A percentile compares a stretch with the other conserved stretches of the same genome.
These are phyloP conservation scores for Tricholoma bakamatsutake DNA, from an alignment of 768 basidiomycete species.

Conservation along the genomic window DNA sequence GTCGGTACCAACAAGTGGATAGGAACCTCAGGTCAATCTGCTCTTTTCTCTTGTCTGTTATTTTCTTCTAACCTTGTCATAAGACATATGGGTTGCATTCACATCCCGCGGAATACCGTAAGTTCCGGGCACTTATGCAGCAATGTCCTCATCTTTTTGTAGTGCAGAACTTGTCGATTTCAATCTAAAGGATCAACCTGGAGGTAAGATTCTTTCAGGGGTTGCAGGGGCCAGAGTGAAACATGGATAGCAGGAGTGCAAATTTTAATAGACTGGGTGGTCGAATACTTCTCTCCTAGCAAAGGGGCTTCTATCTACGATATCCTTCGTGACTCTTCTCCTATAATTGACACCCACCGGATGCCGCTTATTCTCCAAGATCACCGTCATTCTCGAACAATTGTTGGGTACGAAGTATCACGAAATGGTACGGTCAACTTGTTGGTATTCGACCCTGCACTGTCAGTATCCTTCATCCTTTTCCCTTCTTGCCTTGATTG, in stretches of 20 bases:
- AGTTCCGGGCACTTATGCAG: slow-evolving; percentile 21
- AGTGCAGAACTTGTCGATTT: slow-evolving; percentile 68
- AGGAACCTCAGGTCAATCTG: slow-evolving; percentile 62
- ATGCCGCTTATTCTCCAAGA: slow-evolving; percentile 86
- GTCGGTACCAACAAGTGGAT: slow-evolving; percentile 68
- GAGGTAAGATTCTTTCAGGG: slow-evolving; percentile 30
- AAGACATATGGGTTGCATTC: slow-evolving; percentile 78
- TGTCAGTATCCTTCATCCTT: slow-evolving; percentile 31
- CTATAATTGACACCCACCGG: slow-evolving; percentile 52
- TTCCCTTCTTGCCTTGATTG: background rate
- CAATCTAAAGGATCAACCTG: slow-evolving; percentile 33
- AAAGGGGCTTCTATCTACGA: slow-evolving; percentile 41
- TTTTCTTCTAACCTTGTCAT: background rate
- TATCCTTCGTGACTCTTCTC: slow-evolving; percentile 41
- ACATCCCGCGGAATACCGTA: slow-evolving; percentile 78
- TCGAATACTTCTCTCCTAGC: slow-evolving; percentile 55
- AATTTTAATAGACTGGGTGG: slow-evolving; percentile 64
- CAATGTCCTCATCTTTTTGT: slow-evolving; percentile 1
- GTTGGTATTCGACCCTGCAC: slow-evolving; percentile 74
- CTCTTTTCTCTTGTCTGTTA: background rate
- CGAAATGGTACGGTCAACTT: slow-evolving; percentile 55
- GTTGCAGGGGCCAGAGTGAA: background rate
- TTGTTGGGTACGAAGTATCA: slow-evolving; percentile 76
- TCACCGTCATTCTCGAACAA: slow-evolving; percentile 78
- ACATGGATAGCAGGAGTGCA: slow-evolving; percentile 29